phyloP scores from a whole-genome alignment of 2,329 filamentous ascomycete species.

The Apiospora marii region DNA sequence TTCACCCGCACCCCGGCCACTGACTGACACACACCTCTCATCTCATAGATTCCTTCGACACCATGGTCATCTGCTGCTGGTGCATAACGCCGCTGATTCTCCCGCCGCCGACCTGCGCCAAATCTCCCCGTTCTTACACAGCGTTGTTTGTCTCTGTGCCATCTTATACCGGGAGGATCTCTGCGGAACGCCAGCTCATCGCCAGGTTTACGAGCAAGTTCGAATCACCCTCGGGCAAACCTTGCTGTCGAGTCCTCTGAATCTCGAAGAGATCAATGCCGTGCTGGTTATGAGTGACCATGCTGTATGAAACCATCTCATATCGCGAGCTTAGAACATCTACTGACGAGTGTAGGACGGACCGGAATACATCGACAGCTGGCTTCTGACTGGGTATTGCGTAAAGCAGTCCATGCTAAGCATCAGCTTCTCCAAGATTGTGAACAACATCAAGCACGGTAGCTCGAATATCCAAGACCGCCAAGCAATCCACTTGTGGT shows the following conservation, averaged over 20 bases:
- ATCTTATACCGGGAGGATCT: slow-evolving; percentile 45
- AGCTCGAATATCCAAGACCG: slow-evolving; percentile 44
- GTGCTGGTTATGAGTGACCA: slow-evolving; percentile 49
- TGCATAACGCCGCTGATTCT: slow-evolving; percentile 37
- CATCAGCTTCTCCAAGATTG: slow-evolving; percentile 50
- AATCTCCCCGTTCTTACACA: slow-evolving; percentile 49
- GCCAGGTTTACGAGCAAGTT: slow-evolving; percentile 50
- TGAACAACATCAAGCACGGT: slow-evolving; percentile 44
- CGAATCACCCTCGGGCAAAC: slow-evolving; percentile 48
- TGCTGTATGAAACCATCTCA: slow-evolving; percentile 35
- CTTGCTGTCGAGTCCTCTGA: slow-evolving; percentile 48
- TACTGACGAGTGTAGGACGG: slow-evolving; percentile 35
- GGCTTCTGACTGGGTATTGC: slow-evolving; percentile 51
- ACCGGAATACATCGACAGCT: slow-evolving; percentile 51
- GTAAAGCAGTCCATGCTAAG: slow-evolving; percentile 53
- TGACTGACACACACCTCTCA: background rate
- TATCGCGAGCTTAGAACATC: background rate
- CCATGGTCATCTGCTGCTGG: slow-evolving; percentile 40
- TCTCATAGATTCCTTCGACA: slow-evolving; percentile 38
- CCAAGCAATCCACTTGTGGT: slow-evolving; percentile 46
- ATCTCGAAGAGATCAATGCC: slow-evolving; percentile 50
- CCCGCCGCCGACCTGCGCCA: slow-evolving; percentile 44
- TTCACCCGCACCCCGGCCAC: background rate
- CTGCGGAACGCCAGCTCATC: slow-evolving; percentile 41
- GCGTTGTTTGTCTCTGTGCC: slow-evolving; percentile 49